These are phyloP conservation scores for Penicillium paneum DNA, from an alignment of 2,329 filamentous ascomycete species.

Conservation along the genomic window DNA sequence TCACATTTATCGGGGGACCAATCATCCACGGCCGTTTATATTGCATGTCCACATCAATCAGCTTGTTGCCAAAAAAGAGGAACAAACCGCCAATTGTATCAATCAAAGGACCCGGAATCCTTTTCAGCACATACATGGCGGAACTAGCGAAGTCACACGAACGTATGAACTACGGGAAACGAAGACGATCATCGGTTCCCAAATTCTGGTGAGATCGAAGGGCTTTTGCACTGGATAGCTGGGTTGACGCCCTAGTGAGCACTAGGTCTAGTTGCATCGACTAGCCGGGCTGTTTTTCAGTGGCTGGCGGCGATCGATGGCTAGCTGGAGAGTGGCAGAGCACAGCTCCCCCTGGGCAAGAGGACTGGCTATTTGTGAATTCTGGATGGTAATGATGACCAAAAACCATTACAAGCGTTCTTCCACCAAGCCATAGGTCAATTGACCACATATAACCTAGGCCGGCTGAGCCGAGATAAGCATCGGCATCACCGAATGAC, in stretches of 20 bases:
- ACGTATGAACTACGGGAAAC: background rate
- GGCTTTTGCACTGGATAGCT: background rate
- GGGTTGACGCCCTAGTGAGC: background rate
- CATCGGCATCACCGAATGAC: background rate
- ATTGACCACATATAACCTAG: background rate
- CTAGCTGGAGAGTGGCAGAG: background rate
- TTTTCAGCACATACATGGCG: background rate
- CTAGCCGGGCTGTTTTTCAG: background rate
- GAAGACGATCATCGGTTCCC: background rate
- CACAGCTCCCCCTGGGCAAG: background rate
- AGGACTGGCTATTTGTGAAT: background rate
- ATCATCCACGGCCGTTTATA: background rate
- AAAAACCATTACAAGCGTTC: background rate
- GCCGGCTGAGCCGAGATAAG: background rate
- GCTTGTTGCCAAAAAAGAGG: background rate
- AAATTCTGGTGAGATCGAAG: background rate
- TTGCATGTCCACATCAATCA: background rate
- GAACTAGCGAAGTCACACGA: background rate
- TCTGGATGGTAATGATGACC: background rate
- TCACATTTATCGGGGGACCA: background rate
- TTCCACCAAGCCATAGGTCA: background rate
- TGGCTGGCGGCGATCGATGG: background rate
- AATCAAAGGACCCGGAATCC: background rate
- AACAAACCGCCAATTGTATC: background rate
- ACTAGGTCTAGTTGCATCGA: background rate